phyloP scores from a whole-genome alignment of 2,329 filamentous ascomycete species.

The Aquanectria penicillioides region DNA sequence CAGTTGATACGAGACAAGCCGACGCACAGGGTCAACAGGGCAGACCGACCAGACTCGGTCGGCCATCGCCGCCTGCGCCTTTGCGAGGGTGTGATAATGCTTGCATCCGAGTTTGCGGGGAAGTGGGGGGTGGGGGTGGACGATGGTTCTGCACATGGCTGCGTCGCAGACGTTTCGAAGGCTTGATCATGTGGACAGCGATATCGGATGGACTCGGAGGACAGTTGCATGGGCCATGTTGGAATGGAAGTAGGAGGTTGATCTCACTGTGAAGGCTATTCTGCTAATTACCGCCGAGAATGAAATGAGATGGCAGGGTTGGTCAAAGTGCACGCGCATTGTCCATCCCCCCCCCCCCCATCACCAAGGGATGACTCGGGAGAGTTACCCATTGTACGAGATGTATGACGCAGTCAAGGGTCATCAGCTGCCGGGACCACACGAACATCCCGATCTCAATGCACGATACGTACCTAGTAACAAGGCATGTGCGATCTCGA shows the following conservation, averaged over 20 bases:
- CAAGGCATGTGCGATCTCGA: no score
- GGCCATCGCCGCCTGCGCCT: neutral
- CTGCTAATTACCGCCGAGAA: no score
- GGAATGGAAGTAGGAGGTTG: neutral
- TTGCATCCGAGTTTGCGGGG: constrained; percentile 19
- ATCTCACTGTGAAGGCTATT: neutral
- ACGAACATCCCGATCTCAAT: no score
- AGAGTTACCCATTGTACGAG: neutral
- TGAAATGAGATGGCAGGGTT: no score
- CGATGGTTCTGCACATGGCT: no score
- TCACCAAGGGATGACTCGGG: no score
- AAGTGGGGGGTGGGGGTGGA: constrained; percentile 9
- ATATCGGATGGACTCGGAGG: constrained; percentile 21
- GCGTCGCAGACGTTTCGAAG: constrained; percentile 6
- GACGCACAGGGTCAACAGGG: neutral
- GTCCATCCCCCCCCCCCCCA: no score
- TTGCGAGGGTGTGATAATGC: neutral
- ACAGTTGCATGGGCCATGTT: neutral
- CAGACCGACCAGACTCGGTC: neutral
- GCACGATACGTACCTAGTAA: no score
- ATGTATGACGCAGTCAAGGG: constrained; percentile 12
- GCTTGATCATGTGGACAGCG: constrained; percentile 20
- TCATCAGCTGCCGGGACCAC: neutral
- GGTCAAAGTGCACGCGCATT: no score
- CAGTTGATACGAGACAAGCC: constrained; percentile 3